A percentile compares a stretch with the other conserved stretches of the same genome.
phyloP scores from a whole-genome alignment of 2,329 filamentous ascomycete species.

The Elsinoe batatas region DNA sequence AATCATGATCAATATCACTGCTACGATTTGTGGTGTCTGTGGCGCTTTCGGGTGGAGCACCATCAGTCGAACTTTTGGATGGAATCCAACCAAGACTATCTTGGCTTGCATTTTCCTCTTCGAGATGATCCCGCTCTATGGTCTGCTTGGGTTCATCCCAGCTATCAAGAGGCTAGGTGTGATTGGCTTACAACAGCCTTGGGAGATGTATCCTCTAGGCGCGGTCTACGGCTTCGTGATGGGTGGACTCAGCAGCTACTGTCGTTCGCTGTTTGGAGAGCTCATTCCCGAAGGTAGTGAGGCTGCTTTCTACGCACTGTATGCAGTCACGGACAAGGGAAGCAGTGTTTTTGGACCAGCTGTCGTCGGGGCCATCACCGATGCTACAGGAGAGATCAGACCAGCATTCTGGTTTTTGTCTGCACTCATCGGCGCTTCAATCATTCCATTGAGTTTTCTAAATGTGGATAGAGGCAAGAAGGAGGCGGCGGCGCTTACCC shows the following conservation, averaged over 20 bases:
- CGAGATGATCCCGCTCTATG: slow-evolving; percentile 86
- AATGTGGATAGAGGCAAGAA: slow-evolving; percentile 56
- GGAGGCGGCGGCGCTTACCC: slow-evolving; percentile 33
- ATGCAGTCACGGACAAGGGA: slow-evolving; percentile 95
- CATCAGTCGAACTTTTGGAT: slow-evolving; percentile 57
- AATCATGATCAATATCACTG: slow-evolving; percentile 88
- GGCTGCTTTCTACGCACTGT: slow-evolving; percentile 91
- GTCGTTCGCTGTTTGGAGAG: slow-evolving; percentile 83
- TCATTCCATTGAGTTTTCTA: slow-evolving; percentile 75
- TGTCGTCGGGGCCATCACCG: slow-evolving; percentile 87
- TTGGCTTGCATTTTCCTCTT: slow-evolving; percentile 85
- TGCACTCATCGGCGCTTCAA: slow-evolving; percentile 69
- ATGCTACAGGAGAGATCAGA: slow-evolving; percentile 46
- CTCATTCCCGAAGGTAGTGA: slow-evolving; percentile 90
- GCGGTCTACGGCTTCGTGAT: slow-evolving; percentile 88
- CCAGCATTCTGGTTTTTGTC: slow-evolving; percentile 86
- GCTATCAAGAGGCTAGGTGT: slow-evolving; percentile 64
- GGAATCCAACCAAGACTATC: slow-evolving; percentile 78
- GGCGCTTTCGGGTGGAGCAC: slow-evolving; percentile 86
- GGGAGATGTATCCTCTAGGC: slow-evolving; percentile 93
- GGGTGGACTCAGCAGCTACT: slow-evolving; percentile 86
- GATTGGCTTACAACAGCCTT: slow-evolving; percentile 79
- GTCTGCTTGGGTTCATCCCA: slow-evolving; percentile 77
- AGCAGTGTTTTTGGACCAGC: slow-evolving; percentile 88
- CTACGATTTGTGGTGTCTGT: slow-evolving; percentile 69